Conservation (phyloP, 2,329 filamentous ascomycete species). For the Fusarium protoensiforme region DNA sequence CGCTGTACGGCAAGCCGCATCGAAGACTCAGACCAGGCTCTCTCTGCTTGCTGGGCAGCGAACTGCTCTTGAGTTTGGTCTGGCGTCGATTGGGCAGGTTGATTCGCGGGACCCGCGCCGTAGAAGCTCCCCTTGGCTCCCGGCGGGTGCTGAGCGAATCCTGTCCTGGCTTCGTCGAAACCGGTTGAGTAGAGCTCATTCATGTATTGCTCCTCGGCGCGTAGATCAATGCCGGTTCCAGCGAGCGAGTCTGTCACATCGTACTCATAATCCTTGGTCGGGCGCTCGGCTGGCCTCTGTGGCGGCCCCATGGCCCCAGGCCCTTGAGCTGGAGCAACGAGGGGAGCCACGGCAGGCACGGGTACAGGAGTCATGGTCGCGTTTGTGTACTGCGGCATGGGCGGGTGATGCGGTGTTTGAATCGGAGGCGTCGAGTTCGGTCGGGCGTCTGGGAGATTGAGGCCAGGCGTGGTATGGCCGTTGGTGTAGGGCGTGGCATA, state of each 20-base stretch:
- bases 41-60: conserved; percentile 72
- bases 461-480: conserved; percentile 49
- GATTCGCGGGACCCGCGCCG: conserved; percentile 73
- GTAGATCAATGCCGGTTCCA: conserved; percentile 86
- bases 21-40: conserved; percentile 74
- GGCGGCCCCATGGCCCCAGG: conserved; percentile 64
- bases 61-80: conserved; percentile 70
- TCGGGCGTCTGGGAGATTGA: conserved; percentile 50
- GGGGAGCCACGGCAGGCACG: conserved; percentile 35
- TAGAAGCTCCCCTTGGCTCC: conserved; percentile 69
- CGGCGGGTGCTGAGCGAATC: conserved; percentile 63
- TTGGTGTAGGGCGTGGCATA: conserved; percentile 54
- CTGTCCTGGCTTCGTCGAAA: conserved; percentile 62
- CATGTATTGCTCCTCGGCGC: conserved; percentile 86
- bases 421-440: conserved; percentile 47
- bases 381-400: conserved; percentile 41
- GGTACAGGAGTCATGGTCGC: conserved; percentile 41
- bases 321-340: conserved; percentile 40
- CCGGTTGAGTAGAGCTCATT: conserved; percentile 71
- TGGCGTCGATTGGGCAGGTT: conserved; percentile 61
- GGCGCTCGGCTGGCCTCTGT: conserved; percentile 70
- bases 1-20: conserved; percentile 68
- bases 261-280: conserved; percentile 71
- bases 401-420: conserved; percentile 45
- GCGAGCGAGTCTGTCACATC: conserved; percentile 87